These are phyloP conservation scores for Phytophthora constricta DNA, from an alignment of 352 stramenopile genomes.

Conservation along the genomic window DNA sequence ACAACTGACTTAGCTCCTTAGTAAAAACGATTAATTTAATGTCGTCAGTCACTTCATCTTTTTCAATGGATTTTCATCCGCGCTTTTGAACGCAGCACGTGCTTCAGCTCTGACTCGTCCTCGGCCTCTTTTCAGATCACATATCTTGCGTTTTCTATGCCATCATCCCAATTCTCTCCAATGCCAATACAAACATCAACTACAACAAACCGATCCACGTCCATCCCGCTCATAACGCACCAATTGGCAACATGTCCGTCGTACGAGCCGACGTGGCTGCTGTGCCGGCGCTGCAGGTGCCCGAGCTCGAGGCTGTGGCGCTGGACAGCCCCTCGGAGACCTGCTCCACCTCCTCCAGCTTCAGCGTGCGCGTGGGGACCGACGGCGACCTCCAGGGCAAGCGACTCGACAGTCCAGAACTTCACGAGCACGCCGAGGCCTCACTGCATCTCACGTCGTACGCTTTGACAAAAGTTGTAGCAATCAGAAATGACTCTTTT, in stretches of 20 bases:
- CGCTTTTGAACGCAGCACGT: no score
- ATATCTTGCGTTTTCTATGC: no score
- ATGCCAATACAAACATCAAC: neutral
- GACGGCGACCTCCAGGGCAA: constrained; percentile 16
- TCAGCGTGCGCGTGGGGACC: constrained; percentile 18
- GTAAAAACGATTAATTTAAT: no score
- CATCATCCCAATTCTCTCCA: no score
- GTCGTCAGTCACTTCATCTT: no score
- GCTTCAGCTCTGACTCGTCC: no score
- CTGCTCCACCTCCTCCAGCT: constrained; percentile 39
- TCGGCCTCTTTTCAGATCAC: no score
- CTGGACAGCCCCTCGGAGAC: constrained; percentile 34
- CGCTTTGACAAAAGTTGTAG: no score
- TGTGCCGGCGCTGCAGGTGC: constrained; percentile 30
- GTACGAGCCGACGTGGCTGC: neutral
- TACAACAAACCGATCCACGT: constrained; percentile 1
- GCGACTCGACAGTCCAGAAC: constrained; percentile 22
- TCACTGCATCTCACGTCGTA: constrained; percentile 57
- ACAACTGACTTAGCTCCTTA: no score
- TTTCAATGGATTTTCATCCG: no score
- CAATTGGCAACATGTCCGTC: constrained; percentile 32
- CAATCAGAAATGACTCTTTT: no score
- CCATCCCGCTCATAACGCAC: constrained; percentile 18
- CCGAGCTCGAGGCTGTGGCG: constrained; percentile 38
- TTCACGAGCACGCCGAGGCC: constrained; percentile 31